Base-by-base conservation (phyloP, 192 early-diverging fungal species). In the Umbelopsis sp. region DNA sequence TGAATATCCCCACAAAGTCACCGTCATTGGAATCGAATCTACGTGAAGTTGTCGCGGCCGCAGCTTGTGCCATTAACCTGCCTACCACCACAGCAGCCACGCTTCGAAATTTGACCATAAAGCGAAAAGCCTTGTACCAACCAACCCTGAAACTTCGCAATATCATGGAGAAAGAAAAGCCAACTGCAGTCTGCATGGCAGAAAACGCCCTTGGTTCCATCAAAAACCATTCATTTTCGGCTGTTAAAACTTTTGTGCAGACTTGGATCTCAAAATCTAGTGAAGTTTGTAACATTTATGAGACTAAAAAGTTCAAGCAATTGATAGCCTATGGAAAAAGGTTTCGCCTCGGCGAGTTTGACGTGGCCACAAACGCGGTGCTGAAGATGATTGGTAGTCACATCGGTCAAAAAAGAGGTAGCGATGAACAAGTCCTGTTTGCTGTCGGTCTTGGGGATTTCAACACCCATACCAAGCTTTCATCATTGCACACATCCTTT, bases 401-500 rank as follows among this genome's bases (percentile, higher is more conserved):
- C 44, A 64, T 64, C 4, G 61, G 61, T 8, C 5, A 23, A 37
- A 64, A 64, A 30, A 64, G 23, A 18, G 44, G 37, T 11, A 30
- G 11, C 11, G 9, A 64, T 18, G 35, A 64, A 46, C n/a, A 52
- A 22, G 61, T 64, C 16, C 15, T 64, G 10, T 64, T 64, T 46
- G 33, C 61, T 37, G 23, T 37, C 3, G 33, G 61, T 15, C 61
- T 64, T 18, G 33, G 61, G 18, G 61, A 64, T 22, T 64, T 64
- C 21, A 64, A 64, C 44, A 37, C 61, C 6, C 22, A 44, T 67
- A 71, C 23, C 67, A 64, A 15, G 33, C 66, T 21, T 52, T 68
- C 44, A 27, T 78, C 49, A 65, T 72, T 70, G 67, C 76, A 44
- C 76, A 78, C 64, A 48, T 78, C 30, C 41, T 78, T 35, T 70